Percentiles rank a stretch among this genome's conserved stretches.
Evolutionary conservation across 371 early-diverging fungal genomes (phyloP).

Genomic region (Thermomucor indicae-seudaticae): DNA sequence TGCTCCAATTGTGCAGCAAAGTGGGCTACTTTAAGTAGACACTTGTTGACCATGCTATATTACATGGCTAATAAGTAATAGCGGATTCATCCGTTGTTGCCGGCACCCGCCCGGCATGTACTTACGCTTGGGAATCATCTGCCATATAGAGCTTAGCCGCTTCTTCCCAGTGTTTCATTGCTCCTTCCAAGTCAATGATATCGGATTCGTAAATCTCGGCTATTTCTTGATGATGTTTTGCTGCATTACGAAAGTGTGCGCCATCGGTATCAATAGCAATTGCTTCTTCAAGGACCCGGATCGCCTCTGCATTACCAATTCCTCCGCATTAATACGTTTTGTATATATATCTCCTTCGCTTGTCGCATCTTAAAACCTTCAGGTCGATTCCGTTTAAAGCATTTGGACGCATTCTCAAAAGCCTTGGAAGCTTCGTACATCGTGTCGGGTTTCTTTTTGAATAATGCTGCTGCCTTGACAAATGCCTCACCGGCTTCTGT

Average conservation of each 20-base stretch:
- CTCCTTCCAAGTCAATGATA: constrained; percentile 72
- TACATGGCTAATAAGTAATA: too few relatives aligned
- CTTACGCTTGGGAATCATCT: constrained; percentile 87
- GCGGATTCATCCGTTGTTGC: too few relatives aligned
- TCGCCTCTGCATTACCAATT: constrained; percentile 66
- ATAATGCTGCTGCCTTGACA: constrained; percentile 70
- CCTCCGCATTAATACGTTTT: too few relatives aligned
- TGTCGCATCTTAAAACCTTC: constrained; percentile 49
- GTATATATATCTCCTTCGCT: background rate
- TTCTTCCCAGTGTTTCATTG: constrained; percentile 81
- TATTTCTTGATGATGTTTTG: constrained; percentile 89
- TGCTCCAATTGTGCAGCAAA: constrained; percentile 89
- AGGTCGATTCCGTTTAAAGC: constrained; percentile 79
- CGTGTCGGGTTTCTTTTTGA: constrained; percentile 59
- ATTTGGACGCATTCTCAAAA: constrained; percentile 84
- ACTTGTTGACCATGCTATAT: constrained; percentile 75
- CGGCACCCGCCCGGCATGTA: too few relatives aligned
- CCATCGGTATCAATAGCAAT: constrained; percentile 73
- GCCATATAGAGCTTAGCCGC: constrained; percentile 90
- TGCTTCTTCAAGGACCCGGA: constrained; percentile 68
- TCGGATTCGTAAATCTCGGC: constrained; percentile 92
- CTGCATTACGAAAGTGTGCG: constrained; percentile 90
- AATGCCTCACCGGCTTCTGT: constrained; percentile 92
- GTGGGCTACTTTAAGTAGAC: constrained; percentile 85
- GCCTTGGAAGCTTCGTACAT: constrained; percentile 79